Base-by-base conservation (phyloP, 441 rosid species). In the Erysimum cheiri region DNA sequence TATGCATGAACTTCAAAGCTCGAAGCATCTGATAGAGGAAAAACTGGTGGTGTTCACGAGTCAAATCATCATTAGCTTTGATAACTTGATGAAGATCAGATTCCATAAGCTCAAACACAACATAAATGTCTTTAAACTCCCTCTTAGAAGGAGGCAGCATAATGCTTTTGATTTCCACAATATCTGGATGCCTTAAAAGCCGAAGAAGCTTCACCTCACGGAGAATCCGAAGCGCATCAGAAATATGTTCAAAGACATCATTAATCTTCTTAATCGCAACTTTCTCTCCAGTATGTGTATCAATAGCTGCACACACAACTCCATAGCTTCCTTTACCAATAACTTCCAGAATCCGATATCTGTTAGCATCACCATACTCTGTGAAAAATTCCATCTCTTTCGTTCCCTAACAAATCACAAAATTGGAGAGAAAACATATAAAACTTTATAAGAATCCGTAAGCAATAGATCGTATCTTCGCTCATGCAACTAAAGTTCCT, bases 281-380 rank as follows among this genome's bases (percentile, higher is more conserved):
- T 71, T 85, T 94, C 43, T 91, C 97, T 59, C 97, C 91, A 0
- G 93, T 88, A 47, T 90, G 98, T 1, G 96, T 90, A 78, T 96
- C 99, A 72, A 86, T 80, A 17, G 97, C 99, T 29, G 98, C 91
- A 77, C 98, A 91, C 55, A 96, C 99, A 77, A 93, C 96, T 46
- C 97, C 99, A 75, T 96, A 96, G 85, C 98, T 93, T 77, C 98
- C 99, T 80, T 93, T 96, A 5, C 98, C 98, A 48, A 96, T 85
- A 43, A 96, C 91, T 83, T 96, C 97, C 14, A 88, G 85, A 76
- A 89, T 82, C 72, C 79, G 85, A 55, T 96, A 93, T 69, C 97
- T 80, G 69, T 86, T 96, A n/a, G 96, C 96, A 81, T 96, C 99
- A 9, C 96, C 99, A 47, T 92, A 96, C 80, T 92, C 99, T 0